Conservation (phyloP, 2,329 filamentous ascomycete genomes). For the Xenoacremonium recifei region DNA sequence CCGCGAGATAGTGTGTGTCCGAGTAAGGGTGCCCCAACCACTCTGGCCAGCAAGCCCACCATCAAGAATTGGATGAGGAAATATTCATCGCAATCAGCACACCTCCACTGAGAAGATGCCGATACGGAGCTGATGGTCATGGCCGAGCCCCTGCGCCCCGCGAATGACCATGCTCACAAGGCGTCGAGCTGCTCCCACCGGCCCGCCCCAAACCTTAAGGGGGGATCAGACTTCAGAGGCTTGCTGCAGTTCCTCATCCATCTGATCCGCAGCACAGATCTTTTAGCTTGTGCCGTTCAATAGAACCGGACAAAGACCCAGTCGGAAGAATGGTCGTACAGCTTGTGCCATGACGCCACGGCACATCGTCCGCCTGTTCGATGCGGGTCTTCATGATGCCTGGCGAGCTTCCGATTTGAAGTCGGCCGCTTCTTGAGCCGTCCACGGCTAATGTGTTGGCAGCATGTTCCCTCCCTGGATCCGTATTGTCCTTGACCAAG, state of each 20-base stretch:
- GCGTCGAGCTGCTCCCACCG: background rate
- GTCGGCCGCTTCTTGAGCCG: conserved; percentile 18
- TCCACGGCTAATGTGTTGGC: conserved; percentile 20
- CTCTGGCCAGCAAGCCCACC: conserved; percentile 6
- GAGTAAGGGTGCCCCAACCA: no score
- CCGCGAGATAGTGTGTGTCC: no score
- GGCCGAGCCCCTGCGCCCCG: conserved; percentile 2
- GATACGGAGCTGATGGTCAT: conserved; percentile 1
- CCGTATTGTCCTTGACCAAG: conserved; percentile 18
- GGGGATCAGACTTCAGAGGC: background rate
- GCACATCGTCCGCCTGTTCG: conserved; percentile 6
- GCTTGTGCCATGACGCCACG: conserved; percentile 23
- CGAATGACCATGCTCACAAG: background rate
- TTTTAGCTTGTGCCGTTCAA: background rate
- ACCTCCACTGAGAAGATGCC: conserved; percentile 2
- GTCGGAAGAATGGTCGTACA: conserved; percentile 10
- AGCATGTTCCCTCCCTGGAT: conserved; percentile 6
- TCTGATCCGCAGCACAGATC: background rate
- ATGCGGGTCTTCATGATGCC: conserved; percentile 9
- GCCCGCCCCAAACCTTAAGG: background rate
- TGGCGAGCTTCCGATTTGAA: conserved; percentile 14
- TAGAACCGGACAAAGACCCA: conserved; percentile 7
- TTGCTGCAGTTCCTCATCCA: no score
- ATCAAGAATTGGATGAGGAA: conserved; percentile 10
- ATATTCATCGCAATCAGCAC: conserved; percentile 3